These are phyloP conservation scores for Epichloe sylvatica DNA, from an alignment of 2,329 filamentous ascomycete species.

Conservation along the genomic window DNA sequence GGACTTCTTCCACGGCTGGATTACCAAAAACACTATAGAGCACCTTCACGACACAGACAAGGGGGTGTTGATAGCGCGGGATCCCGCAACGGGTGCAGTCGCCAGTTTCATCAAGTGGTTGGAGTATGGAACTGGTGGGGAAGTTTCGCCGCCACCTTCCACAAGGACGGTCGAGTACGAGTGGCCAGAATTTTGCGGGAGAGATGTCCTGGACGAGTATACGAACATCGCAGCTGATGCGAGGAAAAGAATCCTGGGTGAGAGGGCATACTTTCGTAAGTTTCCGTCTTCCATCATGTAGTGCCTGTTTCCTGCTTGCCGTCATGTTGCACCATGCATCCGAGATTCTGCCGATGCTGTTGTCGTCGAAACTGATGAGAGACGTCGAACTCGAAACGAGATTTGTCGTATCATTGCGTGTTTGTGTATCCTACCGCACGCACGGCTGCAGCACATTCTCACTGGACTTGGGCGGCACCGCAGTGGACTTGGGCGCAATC, in stretches of 20 bases:
- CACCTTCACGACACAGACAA: conserved; percentile 15
- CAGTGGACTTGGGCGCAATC: neutral
- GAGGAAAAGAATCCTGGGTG: conserved; percentile 18
- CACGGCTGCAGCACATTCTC: neutral
- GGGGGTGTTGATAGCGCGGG: conserved; percentile 22
- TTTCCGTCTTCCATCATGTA: conserved; percentile 4
- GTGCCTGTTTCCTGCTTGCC: neutral
- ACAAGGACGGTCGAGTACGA: conserved; percentile 11
- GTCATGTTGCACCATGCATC: neutral
- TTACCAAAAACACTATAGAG: conserved; percentile 17
- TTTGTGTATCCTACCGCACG: neutral
- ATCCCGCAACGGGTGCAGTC: conserved; percentile 15
- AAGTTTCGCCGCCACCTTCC: conserved; percentile 4
- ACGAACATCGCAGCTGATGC: conserved; percentile 17
- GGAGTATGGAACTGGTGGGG: conserved; percentile 11
- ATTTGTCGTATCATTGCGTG: neutral
- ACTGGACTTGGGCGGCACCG: neutral
- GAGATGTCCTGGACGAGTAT: conserved; percentile 22
- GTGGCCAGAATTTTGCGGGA: conserved; percentile 17
- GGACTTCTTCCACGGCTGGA: conserved; percentile 16
- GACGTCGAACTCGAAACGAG: neutral
- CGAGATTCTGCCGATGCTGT: conserved; percentile 1
- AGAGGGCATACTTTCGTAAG: conserved; percentile 23
- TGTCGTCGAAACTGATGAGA: neutral
- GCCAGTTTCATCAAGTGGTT: conserved; percentile 25